Conservation (phyloP, 2,329 filamentous ascomycete species). For the Colletotrichum sidae region DNA sequence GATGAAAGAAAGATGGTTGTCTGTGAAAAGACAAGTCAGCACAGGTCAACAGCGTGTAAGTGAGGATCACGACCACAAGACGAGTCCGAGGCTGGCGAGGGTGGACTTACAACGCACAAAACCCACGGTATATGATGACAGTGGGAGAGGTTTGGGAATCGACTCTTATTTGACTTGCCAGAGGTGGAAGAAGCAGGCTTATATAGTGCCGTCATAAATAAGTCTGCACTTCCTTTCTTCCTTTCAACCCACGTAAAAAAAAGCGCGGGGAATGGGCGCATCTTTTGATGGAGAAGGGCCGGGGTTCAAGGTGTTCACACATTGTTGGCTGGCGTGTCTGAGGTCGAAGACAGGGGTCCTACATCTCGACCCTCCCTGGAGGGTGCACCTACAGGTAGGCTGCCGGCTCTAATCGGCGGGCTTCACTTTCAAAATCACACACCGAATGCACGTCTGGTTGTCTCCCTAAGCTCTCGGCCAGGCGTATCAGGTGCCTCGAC, state of each 20-base stretch:
- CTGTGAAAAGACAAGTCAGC: conserved; percentile 10
- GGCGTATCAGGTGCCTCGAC: conserved; percentile 2
- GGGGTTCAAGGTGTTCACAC: conserved; percentile 9
- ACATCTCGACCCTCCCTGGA: conserved; percentile 23
- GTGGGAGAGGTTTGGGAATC: conserved; percentile 14
- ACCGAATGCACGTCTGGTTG: conserved; percentile 9
- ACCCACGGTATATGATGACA: not conserved
- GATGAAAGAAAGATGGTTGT: not conserved
- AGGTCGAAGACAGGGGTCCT: conserved; percentile 28
- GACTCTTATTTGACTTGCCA: not conserved
- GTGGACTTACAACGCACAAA: not conserved
- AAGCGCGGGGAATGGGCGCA: conserved; percentile 30
- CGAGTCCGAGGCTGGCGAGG: not conserved
- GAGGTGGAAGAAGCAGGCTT: conserved; percentile 13
- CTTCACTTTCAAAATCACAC: conserved; percentile 4
- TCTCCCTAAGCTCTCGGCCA: not conserved
- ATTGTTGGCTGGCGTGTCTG: conserved; percentile 28
- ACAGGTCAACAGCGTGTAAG: not conserved
- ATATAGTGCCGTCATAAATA: conserved; percentile 18
- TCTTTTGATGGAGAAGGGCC: conserved; percentile 22
- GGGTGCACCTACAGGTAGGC: conserved; percentile 1
- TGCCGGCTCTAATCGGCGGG: conserved; percentile 13
- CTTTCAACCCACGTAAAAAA: not conserved
- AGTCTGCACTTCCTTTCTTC: conserved; percentile 1
- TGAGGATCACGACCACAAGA: not conserved